These are phyloP conservation scores for Capsaspora owczarzaki DNA, from an alignment of 78 protist genomes.

Conservation along the genomic window DNA sequence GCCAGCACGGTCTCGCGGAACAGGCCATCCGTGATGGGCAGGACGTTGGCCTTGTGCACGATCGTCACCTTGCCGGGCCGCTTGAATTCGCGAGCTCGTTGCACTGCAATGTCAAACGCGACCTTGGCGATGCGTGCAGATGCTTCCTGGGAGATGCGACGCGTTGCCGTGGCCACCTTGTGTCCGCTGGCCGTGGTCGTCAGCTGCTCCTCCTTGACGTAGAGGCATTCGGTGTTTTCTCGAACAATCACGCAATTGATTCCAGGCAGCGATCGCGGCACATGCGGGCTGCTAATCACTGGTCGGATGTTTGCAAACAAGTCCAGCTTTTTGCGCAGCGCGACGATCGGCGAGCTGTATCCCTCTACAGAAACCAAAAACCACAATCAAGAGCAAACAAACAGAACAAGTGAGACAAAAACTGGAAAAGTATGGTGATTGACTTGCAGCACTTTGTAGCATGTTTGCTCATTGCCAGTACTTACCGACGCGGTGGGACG, in stretches of 20 bases:
- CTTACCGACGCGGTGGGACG: too few relatives aligned
- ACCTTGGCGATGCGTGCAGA: too few relatives aligned
- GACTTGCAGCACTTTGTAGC: too few relatives aligned
- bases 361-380: slow-evolving; percentile 13
- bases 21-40: slow-evolving; percentile 54
- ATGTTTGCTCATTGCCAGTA: too few relatives aligned
- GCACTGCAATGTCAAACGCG: too few relatives aligned
- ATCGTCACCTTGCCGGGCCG: slow-evolving; percentile 31
- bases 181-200: not conserved
- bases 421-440: too few relatives aligned
- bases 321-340: slow-evolving; percentile 31
- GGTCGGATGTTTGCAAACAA: slow-evolving; percentile 51
- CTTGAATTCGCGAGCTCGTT: not conserved
- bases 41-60: slow-evolving; percentile 57
- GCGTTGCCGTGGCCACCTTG: too few relatives aligned
- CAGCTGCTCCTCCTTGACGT: slow-evolving; percentile 41
- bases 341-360: slow-evolving; percentile 31
- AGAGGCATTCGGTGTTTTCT: slow-evolving; percentile 69
- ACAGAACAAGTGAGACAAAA: too few relatives aligned
- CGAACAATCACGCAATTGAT: slow-evolving; percentile 55
- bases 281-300: slow-evolving; percentile 2
- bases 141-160: too few relatives aligned
- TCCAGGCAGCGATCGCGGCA: slow-evolving; percentile 26
- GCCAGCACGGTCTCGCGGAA: slow-evolving; percentile 31
- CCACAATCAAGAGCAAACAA: not conserved